A percentile compares a stretch with the other conserved stretches of the same genome.
Conservation (phyloP, 345 rosid species). For the Citrus mangshanensis region DNA sequence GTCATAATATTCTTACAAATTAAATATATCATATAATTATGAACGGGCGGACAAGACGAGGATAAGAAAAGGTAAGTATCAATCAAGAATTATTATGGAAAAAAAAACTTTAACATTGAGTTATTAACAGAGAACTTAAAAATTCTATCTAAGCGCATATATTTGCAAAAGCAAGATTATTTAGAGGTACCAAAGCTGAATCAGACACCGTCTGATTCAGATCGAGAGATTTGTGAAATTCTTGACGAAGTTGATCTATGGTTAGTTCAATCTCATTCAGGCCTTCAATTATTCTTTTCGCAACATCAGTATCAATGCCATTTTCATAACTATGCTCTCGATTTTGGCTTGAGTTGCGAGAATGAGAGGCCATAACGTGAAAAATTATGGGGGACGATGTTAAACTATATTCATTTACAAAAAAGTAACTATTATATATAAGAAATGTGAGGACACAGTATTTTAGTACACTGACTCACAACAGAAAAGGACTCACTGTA, state of each 20-base stretch:
- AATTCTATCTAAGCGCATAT: neutral
- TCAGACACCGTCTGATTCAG: neutral
- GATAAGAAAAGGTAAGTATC: neutral
- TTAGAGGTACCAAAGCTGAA: neutral
- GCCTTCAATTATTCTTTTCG: neutral
- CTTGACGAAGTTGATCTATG: neutral
- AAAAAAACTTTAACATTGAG: neutral
- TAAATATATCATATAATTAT: neutral
- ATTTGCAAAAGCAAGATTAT: neutral
- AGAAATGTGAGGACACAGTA: neutral
- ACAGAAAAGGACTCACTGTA: neutral
- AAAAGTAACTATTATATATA: neutral
- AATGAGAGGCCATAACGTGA: neutral
- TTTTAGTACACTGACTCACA: neutral
- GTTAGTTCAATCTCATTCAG: neutral
- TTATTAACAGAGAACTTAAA: neutral
- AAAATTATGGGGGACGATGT: neutral
- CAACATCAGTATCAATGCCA: neutral
- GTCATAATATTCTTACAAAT: neutral
- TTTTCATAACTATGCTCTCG: neutral
- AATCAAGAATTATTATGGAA: neutral
- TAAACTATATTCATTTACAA: neutral
- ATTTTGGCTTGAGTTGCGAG: neutral
- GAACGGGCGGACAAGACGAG: neutral
- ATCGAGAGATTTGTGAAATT: neutral